These are phyloP conservation scores for Cystobasidium ongulense DNA, from an alignment of 768 basidiomycete species.

Conservation along the genomic window DNA sequence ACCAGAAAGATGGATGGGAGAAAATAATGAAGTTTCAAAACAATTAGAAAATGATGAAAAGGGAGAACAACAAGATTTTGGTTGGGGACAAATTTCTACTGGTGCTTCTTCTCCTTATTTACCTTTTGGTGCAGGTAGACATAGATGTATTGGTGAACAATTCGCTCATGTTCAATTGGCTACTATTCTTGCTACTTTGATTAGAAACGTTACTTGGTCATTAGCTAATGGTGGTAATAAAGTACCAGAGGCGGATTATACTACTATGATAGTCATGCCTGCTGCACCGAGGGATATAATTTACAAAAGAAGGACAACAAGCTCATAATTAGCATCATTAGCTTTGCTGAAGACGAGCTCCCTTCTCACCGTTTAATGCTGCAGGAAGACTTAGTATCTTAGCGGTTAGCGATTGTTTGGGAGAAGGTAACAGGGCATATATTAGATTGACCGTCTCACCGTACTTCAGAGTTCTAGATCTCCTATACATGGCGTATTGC, in stretches of 20 bases:
- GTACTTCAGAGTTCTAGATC: too few species aligned
- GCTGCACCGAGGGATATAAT: conserved; percentile 46
- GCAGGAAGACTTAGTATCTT: neutral
- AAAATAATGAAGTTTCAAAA: conserved; percentile 68
- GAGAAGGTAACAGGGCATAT: too few species aligned
- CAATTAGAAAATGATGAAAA: conserved; percentile 61
- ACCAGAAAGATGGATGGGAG: conserved; percentile 75
- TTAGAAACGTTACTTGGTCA: conserved; percentile 66
- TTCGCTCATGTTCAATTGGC: conserved; percentile 94
- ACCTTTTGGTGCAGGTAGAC: conserved; percentile 87
- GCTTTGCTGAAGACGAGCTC: too few species aligned
- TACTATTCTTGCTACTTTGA: conserved; percentile 65
- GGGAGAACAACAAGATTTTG: conserved; percentile 82
- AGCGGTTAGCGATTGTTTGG: too few species aligned
- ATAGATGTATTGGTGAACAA: conserved; percentile 89
- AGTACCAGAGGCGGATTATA: conserved; percentile 80
- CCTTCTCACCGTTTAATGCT: too few species aligned
- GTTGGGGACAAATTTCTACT: conserved; percentile 75
- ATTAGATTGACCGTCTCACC: too few species aligned
- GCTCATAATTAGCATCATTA: neutral
- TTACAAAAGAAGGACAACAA: conserved; percentile 35
- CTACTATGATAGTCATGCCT: conserved; percentile 93
- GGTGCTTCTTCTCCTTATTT: conserved; percentile 49
- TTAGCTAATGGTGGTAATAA: conserved; percentile 51
- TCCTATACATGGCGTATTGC: too few species aligned